Conservation (phyloP, 768 basidiomycete species). For the Dioszegia aurantiaca region DNA sequence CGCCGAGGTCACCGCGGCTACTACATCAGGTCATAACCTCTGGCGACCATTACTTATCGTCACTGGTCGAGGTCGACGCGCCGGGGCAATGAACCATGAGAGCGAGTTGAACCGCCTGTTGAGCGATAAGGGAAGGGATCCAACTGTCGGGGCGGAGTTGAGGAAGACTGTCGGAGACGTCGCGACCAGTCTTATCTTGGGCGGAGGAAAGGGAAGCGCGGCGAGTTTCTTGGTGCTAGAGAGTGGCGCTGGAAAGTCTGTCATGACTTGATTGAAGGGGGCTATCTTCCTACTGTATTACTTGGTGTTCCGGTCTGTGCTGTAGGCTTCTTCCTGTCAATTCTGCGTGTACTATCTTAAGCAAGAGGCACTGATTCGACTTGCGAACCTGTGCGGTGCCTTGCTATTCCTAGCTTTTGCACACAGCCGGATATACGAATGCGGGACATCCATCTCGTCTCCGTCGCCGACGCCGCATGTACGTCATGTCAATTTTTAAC, state of each 20-base stretch:
- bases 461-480: too few species aligned
- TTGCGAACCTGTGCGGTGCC: too few species aligned
- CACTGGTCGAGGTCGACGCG: constrained; percentile 61
- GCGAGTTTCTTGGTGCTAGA: constrained; percentile 53
- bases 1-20: constrained; percentile 55
- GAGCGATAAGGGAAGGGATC: constrained; percentile 58
- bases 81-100: constrained; percentile 62
- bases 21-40: background rate
- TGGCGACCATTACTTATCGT: constrained; percentile 63
- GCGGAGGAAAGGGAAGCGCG: constrained; percentile 48
- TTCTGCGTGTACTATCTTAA: too few species aligned
- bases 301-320: too few species aligned
- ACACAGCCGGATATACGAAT: too few species aligned
- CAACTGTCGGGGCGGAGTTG: constrained; percentile 61
- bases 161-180: constrained; percentile 83
- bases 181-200: constrained; percentile 69
- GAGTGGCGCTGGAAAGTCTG: constrained; percentile 26
- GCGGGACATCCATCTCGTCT: too few species aligned
- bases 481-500: too few species aligned
- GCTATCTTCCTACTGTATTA: too few species aligned
- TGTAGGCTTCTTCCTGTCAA: too few species aligned
- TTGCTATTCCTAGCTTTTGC: too few species aligned
- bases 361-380: too few species aligned
- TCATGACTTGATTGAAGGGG: background rate
- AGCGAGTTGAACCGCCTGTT: constrained; percentile 66